Evolutionary conservation across 345 rosid species (phyloP), one percentile per base, ranked within the genome.

Genomic region (Euclidium syriacum): DNA sequence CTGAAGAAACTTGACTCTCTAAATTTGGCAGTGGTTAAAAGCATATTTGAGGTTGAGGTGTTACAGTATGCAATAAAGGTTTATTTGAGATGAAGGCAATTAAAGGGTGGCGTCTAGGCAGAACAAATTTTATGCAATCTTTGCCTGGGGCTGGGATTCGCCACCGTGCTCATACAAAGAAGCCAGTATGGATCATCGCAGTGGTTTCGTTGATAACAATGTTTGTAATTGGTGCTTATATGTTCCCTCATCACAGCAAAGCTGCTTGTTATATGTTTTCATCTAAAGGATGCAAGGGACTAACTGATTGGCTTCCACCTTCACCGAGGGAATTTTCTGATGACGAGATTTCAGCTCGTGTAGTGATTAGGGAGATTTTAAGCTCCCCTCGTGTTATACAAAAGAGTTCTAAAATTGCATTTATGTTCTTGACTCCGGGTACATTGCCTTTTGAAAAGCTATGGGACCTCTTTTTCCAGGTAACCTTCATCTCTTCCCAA

Each of bases 301-400:
- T 95, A 3, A 64, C 82, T n/a, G 77, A 81, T 55, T 95, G 99
- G 99, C 96, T 90, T 76, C 97, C 99, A 24, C 96, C 99, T 19
- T 86, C 96, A 24, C 73, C 71, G 10, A 83, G 96, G 75, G 85
- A 81, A 70, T 75, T 25, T 50, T 84, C 89, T 0, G 97, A 95
- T 59, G 87, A 82, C 7, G 99, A 95, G 75, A 70, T 85, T 42
- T 83, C 83, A 43, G 75, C 98, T 46, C 91, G 65, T 44, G 83
- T 85, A 71, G 91, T 94, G 55, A 68, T 81, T 67, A 81, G 73
- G 60, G 99, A 90, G 44, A 85, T 94, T 51, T 72, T 90, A 73
- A 78, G 40, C 55, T 69, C 74, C 3, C 87, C 96, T 75, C 79
- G 85, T 53, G 58, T 72, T 61, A 74, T 53, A 38, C 18, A 73